Conservation (phyloP, 306 rosid species). For the Citrullus mucosospermus region DNA sequence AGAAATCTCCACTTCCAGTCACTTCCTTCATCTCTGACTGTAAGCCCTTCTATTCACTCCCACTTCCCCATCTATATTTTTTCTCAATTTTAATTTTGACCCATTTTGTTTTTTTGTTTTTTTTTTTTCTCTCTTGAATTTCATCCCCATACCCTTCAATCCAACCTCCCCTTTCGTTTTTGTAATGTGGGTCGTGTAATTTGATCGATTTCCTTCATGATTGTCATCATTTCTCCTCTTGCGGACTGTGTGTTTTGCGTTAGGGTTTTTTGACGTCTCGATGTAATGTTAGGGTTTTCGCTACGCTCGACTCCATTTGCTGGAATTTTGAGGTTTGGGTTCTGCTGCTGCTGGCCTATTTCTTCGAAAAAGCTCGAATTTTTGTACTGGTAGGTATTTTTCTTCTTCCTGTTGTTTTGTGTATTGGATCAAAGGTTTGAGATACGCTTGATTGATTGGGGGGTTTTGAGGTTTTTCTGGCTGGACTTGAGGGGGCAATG, state of each 20-base stretch:
- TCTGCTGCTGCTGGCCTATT: background rate
- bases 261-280: slow-evolving; percentile 2
- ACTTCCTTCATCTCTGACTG: background rate
- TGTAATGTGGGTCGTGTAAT: background rate
- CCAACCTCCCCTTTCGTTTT: background rate
- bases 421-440: background rate
- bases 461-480: background rate
- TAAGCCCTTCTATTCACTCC: background rate
- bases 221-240: background rate
- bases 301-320: background rate
- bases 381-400: background rate
- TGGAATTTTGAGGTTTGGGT: background rate
- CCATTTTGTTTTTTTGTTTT: background rate
- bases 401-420: background rate
- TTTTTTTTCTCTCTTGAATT: background rate
- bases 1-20: background rate
- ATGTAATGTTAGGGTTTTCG: slow-evolving; percentile 6
- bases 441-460: background rate
- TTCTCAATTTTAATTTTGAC: background rate
- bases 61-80: background rate
- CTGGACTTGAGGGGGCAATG: background rate
- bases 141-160: background rate
- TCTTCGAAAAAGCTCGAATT: background rate
- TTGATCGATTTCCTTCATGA: background rate
- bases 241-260: background rate